phyloP scores from a whole-genome alignment of 1,284 basidiomycete species.

The Cutaneotrichosporon dermatis region DNA sequence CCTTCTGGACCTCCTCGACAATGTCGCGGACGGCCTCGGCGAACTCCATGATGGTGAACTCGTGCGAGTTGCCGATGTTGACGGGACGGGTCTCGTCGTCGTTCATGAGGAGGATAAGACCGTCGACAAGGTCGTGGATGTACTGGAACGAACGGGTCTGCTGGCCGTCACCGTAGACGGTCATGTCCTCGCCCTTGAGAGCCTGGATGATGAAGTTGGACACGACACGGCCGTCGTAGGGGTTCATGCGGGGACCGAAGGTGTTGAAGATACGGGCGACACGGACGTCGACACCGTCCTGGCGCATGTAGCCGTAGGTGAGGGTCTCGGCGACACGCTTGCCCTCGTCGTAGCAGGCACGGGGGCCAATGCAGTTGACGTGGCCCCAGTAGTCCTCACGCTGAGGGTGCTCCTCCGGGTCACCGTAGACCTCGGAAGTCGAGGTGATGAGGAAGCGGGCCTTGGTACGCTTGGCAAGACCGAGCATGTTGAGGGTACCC shows the following conservation, averaged over 20 bases:
- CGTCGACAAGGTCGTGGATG: conserved; percentile 55
- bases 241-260: conserved; percentile 67
- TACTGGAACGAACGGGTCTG: conserved; percentile 98
- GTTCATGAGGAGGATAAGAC: conserved; percentile 77
- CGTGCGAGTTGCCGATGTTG: conserved; percentile 90
- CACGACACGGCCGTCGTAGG: conserved; percentile 91
- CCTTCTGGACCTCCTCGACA: conserved; percentile 80
- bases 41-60: conserved; percentile 89
- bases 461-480: conserved; percentile 92
- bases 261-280: conserved; percentile 92
- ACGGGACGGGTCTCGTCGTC: conserved; percentile 78
- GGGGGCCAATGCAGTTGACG: conserved; percentile 94
- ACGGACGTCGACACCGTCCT: conserved; percentile 90
- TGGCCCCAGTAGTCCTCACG: conserved; percentile 95
- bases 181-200: conserved; percentile 89
- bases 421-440: conserved; percentile 91
- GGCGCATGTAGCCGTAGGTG: conserved; percentile 89
- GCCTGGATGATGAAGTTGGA: conserved; percentile 98
- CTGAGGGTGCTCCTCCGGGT: conserved; percentile 95
- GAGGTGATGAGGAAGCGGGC: conserved; percentile 93
- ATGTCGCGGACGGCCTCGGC: conserved; percentile 81
- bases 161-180: conserved; percentile 91
- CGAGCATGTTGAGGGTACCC: conserved; percentile 96
- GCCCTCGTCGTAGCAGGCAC: conserved; percentile 97
- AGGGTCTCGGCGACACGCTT: conserved; percentile 93